Evolutionary conservation across 1,139 yeast species (phyloP).

Genomic region (Debaryomyces coudertii): DNA sequence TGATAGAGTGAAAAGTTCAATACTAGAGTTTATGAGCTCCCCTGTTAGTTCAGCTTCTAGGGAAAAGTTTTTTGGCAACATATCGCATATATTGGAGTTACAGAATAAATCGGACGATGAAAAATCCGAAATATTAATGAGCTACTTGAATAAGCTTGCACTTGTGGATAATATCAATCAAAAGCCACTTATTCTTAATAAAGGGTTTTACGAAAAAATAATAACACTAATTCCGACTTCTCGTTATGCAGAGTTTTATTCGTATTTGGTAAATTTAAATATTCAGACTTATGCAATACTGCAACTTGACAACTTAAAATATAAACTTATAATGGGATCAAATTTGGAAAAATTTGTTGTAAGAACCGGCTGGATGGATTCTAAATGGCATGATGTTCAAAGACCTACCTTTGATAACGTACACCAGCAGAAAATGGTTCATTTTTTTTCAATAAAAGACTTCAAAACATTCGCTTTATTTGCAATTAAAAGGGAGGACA

Average conservation of each 20-base stretch:
- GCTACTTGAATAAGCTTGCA: slow-evolving; percentile 28
- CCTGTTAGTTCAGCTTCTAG: slow-evolving; percentile 24
- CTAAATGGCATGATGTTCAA: slow-evolving; percentile 43
- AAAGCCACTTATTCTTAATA: slow-evolving; percentile 26
- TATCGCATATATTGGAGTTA: slow-evolving; percentile 24
- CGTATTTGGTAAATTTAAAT: slow-evolving; percentile 39
- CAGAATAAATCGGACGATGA: slow-evolving; percentile 17
- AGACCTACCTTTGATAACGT: slow-evolving; percentile 19
- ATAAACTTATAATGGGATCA: slow-evolving; percentile 31
- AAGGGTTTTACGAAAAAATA: slow-evolving; percentile 23
- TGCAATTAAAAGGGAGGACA: slow-evolving; percentile 31
- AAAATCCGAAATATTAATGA: slow-evolving; percentile 25
- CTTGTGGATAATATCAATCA: slow-evolving; percentile 28
- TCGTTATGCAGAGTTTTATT: slow-evolving; percentile 31
- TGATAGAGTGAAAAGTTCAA: slow-evolving; percentile 32
- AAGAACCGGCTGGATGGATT: slow-evolving; percentile 40
- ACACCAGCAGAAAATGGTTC: slow-evolving; percentile 33
- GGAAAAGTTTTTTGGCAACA: slow-evolving; percentile 22
- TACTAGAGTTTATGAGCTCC: slow-evolving; percentile 30
- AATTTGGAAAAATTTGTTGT: slow-evolving; percentile 36
- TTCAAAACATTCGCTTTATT: slow-evolving; percentile 27
- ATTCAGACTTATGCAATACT: slow-evolving; percentile 27
- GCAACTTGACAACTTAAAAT: slow-evolving; percentile 26
- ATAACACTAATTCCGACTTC: slow-evolving; percentile 24
- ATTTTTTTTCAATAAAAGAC: slow-evolving; percentile 35